Evolutionary conservation across 2,329 filamentous ascomycete genomes (phyloP), one percentile per base, ranked within the genome.

Genomic region (Exophiala calicioides): DNA sequence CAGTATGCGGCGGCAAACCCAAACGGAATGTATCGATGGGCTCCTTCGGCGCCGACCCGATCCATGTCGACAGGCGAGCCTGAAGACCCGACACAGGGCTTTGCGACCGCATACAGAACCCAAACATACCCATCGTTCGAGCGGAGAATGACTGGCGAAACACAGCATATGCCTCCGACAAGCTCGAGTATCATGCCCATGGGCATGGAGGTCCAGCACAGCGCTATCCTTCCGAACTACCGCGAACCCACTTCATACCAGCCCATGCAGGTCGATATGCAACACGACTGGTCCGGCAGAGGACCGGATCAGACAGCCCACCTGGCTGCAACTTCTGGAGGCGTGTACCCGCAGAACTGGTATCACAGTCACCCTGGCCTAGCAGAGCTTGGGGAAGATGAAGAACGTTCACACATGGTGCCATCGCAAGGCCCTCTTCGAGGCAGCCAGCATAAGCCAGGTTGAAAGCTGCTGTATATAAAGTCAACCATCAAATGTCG

Each of bases 111-210:
- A 6, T 55, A 43, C 26, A 32, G 52, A 44, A 55, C 44, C 9
- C 46, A 55, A 27, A 55, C 48, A 9, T 55, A 52, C 21, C 52
- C 52, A 3, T 51, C 41, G n/a, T 46, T 52, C 13, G 48, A 55
- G 15, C 38, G 45, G 30, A 35, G 40, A 29, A 46, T 43, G 23
- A 37, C 47, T 16, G 29, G 36, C 12, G 39, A 46, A 13, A 35
- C 44, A 20, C 48, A 46, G 15, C 52, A 55, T 6, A 23, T 48
- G 9, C 36, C 48, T 5, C 24, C 44, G 18, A 38, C 47, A 8
- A 36, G 23, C 31, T 27, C 41, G 26, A 24, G 23, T 8, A 18
- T 45, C 18, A 20, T 42, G 27, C 29, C 33, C n/a, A 18, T 49
- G 23, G 37, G 39, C 15, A 43, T 46, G 13, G 52, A 51, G 10